These are phyloP conservation scores for Chrysosporium keratinophilum DNA, from an alignment of 2,329 filamentous ascomycete genomes.

Conservation along the genomic window DNA sequence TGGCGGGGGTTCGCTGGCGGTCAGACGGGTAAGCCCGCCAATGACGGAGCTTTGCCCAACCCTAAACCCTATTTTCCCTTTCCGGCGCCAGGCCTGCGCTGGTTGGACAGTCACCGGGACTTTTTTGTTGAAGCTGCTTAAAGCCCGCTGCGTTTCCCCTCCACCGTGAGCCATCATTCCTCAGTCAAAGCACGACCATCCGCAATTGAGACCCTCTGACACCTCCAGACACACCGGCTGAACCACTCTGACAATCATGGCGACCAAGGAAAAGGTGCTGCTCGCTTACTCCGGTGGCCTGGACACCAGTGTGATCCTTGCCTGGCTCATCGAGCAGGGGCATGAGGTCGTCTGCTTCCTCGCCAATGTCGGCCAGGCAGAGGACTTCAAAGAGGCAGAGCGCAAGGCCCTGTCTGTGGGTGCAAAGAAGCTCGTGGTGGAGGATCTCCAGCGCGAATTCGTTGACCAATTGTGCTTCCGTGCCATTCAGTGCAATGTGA, in stretches of 20 bases:
- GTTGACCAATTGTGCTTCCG: conserved; percentile 72
- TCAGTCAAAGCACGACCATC: background rate
- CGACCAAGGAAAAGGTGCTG: conserved; percentile 23
- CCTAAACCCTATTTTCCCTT: conserved; percentile 11
- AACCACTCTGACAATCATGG: conserved; percentile 9
- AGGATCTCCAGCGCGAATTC: conserved; percentile 62
- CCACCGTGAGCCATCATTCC: background rate
- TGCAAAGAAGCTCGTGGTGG: conserved; percentile 53
- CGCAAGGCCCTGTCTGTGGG: conserved; percentile 62
- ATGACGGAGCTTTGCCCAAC: conserved; percentile 5
- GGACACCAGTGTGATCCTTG: conserved; percentile 49
- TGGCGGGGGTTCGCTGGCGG: conserved; percentile 5
- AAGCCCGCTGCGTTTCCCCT: background rate
- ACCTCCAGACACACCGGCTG: background rate
- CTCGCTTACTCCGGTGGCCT: conserved; percentile 42
- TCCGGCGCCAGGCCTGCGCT: background rate
- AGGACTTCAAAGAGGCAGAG: conserved; percentile 63
- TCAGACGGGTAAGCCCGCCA: conserved; percentile 2
- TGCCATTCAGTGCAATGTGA: conserved; percentile 60
- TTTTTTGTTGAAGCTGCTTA: background rate
- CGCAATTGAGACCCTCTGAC: background rate
- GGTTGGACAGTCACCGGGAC: background rate
- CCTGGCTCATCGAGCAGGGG: conserved; percentile 36
- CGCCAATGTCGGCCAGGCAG: conserved; percentile 63
- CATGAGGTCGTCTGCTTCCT: conserved; percentile 56